These are phyloP conservation scores for Rhodofomes roseus DNA, from an alignment of 1,284 basidiomycete genomes.

Conservation along the genomic window DNA sequence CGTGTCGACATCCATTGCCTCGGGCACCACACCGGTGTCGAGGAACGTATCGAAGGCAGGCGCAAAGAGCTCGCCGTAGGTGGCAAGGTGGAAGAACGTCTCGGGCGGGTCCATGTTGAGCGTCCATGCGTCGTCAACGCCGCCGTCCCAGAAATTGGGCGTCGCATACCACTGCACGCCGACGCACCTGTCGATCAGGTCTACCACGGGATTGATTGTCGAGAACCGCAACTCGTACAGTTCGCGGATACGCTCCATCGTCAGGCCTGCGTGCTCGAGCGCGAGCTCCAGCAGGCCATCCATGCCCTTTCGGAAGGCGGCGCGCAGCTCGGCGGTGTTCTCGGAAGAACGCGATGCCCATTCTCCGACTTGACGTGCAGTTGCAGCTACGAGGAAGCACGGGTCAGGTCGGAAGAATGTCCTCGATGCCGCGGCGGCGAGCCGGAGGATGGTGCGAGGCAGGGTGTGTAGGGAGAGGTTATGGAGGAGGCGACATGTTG, in stretches of 20 bases:
- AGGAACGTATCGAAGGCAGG: background rate
- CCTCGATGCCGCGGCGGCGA: background rate
- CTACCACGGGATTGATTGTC: background rate
- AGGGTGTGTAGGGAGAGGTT: background rate
- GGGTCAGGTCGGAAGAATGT: background rate
- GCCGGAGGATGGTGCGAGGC: background rate
- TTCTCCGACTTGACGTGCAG: background rate
- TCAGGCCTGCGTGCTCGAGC: background rate
- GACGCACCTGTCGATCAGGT: background rate
- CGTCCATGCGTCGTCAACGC: background rate
- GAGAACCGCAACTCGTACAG: background rate
- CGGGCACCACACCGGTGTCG: background rate
- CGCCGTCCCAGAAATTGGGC: background rate
- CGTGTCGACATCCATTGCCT: background rate
- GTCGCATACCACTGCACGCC: background rate
- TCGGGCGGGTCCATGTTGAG: background rate
- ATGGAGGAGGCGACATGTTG: background rate
- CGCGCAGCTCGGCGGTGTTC: background rate
- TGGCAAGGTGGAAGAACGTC: background rate
- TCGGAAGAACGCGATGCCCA: background rate
- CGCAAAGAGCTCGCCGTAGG: background rate
- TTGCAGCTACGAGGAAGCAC: background rate
- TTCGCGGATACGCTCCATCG: background rate
- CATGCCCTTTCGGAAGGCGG: background rate
- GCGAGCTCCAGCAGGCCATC: background rate